These are phyloP conservation scores for Aspergillus candidus DNA, from an alignment of 2,329 filamentous ascomycete genomes.

Conservation along the genomic window DNA sequence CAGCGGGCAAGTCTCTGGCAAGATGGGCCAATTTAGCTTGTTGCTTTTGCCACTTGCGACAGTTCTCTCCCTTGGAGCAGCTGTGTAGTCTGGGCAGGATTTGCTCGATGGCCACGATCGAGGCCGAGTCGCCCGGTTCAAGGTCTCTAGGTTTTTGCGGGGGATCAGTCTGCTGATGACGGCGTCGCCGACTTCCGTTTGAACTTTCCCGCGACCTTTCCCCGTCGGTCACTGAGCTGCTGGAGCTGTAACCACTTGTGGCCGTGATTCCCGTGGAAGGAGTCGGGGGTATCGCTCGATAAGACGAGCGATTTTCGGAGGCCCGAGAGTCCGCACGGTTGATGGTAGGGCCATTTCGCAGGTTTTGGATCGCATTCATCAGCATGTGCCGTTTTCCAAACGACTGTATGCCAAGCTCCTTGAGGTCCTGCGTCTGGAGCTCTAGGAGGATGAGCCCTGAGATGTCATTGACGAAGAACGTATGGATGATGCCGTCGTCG, in stretches of 20 bases:
- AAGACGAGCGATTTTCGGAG: neutral
- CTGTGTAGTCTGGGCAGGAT: constrained; percentile 80
- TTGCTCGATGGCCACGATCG: constrained; percentile 88
- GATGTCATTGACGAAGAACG: neutral
- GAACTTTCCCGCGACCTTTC: too few relatives aligned
- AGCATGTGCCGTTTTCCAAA: neutral
- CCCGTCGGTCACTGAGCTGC: too few relatives aligned
- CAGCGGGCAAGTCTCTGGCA: constrained; percentile 66
- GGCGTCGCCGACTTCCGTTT: constrained; percentile 6
- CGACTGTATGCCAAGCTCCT: neutral
- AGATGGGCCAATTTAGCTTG: constrained; percentile 71
- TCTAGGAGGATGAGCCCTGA: neutral
- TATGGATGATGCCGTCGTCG: constrained; percentile 2
- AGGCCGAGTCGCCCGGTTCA: constrained; percentile 74
- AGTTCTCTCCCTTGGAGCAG: constrained; percentile 82
- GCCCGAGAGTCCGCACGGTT: neutral
- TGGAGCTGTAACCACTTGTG: too few relatives aligned
- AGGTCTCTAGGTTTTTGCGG: constrained; percentile 50
- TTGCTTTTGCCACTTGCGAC: constrained; percentile 71
- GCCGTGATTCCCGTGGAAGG: too few relatives aligned
- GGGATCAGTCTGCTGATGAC: constrained; percentile 3
- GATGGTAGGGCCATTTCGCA: neutral
- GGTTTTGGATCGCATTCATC: constrained; percentile 1
- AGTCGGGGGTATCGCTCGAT: too few relatives aligned
- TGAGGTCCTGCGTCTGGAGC: neutral